Evolutionary conservation across 1,284 basidiomycete genomes (phyloP).

Genomic region (Cutaneotrichosporon cutaneum): DNA sequence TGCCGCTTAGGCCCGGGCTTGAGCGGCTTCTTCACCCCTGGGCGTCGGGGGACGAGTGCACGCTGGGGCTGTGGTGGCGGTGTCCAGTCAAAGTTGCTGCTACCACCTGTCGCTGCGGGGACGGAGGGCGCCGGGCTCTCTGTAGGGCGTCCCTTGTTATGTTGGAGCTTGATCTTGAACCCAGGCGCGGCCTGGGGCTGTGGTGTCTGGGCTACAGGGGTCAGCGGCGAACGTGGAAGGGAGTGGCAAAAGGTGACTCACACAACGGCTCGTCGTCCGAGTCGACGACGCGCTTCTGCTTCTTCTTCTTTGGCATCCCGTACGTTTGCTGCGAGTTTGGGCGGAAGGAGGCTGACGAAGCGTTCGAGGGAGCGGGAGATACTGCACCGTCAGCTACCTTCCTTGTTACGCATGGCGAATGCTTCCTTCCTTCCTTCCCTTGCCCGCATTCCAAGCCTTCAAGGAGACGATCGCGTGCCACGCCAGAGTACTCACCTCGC

Average conservation of each 20-base stretch:
- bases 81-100: slow-evolving; percentile 44
- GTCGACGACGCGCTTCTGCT: slow-evolving; percentile 67
- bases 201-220: slow-evolving; percentile 53
- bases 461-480: background rate
- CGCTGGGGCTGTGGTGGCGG: slow-evolving; percentile 38
- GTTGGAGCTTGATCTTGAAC: slow-evolving; percentile 44
- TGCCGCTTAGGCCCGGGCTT: slow-evolving; percentile 74
- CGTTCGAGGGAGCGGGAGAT: slow-evolving; percentile 46
- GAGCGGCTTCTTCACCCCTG: slow-evolving; percentile 66
- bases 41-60: slow-evolving; percentile 64
- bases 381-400: slow-evolving; percentile 27
- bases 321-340: slow-evolving; percentile 36
- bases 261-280: slow-evolving; percentile 70
- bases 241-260: slow-evolving; percentile 49
- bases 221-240: background rate
- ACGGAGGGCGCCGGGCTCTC: slow-evolving; percentile 52
- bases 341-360: slow-evolving; percentile 37
- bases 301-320: slow-evolving; percentile 73
- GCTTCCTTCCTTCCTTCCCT: background rate
- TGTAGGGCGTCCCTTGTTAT: slow-evolving; percentile 34
- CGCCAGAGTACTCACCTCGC: slow-evolving; percentile 30
- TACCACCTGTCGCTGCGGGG: slow-evolving; percentile 39
- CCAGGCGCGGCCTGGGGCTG: slow-evolving; percentile 37
- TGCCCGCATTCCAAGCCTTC: background rate
- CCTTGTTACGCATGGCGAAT: background rate